phyloP scores from a whole-genome alignment of 768 basidiomycete genomes.

The Rhizopogon vesiculosus region DNA sequence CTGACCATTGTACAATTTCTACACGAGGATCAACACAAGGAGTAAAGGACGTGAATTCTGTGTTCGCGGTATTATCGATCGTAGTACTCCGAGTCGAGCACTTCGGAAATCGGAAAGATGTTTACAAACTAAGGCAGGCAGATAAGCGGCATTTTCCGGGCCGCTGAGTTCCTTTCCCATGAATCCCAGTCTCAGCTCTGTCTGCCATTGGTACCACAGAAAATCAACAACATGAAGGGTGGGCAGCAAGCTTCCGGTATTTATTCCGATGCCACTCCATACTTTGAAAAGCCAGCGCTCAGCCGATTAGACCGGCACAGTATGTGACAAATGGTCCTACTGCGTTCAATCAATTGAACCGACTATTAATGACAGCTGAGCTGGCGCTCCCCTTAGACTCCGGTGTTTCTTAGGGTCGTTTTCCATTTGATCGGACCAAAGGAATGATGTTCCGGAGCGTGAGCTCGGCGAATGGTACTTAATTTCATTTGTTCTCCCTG shows the following conservation, averaged over 20 bases:
- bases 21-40: not conserved
- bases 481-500: not conserved
- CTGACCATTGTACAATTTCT: conserved; percentile 18
- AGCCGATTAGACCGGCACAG: not conserved
- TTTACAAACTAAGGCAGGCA: not conserved
- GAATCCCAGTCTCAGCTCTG: no score
- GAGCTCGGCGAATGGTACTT: not conserved
- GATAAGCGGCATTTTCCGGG: conserved; percentile 17
- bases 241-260: not conserved
- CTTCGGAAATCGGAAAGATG: not conserved
- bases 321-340: not conserved
- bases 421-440: conserved; percentile 8
- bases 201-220: no score
- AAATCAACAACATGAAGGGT: not conserved
- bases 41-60: not conserved
- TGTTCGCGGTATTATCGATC: not conserved
- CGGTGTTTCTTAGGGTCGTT: not conserved
- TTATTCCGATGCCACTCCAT: not conserved
- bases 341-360: not conserved
- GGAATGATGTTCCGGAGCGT: not conserved
- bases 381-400: not conserved
- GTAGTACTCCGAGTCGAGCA: not conserved
- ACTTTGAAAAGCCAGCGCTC: not conserved
- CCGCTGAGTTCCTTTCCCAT: conserved; percentile 8
- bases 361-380: not conserved